Base-by-base conservation (phyloP, 192 early-diverging fungal species). In the Kickxella alabastrina region DNA sequence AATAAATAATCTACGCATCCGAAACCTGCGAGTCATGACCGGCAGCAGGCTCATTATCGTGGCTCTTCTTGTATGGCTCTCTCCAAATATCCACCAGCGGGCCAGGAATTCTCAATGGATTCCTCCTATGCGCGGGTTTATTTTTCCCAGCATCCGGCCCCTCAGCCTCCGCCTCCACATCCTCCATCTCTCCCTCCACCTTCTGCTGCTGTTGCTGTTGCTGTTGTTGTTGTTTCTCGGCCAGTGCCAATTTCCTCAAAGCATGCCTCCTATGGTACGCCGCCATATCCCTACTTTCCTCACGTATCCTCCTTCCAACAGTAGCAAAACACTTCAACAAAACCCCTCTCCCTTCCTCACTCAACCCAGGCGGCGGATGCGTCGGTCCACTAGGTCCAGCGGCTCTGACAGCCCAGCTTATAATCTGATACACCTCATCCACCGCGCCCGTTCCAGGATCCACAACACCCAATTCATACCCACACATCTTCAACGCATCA, bases 401-500 rank as follows among this genome's bases (percentile, higher is more conserved):
- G 21, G 58, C 49, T 49, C 65, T 57, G 32, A 73, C 69, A 0
- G 62, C 23, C 69, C 69, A 73, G n/a, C 62, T 43, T 21, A 73
- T 39, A 37, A 73, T 25, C 24, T 49, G 42, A 18, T 73, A 73
- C 8, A 65, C 43, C 48, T 73, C 57, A 17, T 52, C 42, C 10
- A 73, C 27, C 10, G 53, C 42, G 42, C 34, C 49, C 3, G 52
- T 48, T 0, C 25, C 48, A n/a, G 26, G 27, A 18, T 61, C 48
- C 2, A 35, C 52, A 3, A 56, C 58, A 10, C 49, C 65, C 32
- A 65, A 42, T 41, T 73, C 57, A 23, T 65, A 73, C 7, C 69
- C 62, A n/a, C 69, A 73, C 57, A 73, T 55, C 53, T 65, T 73
- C 27, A 73, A 49, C 48, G 62, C 62, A n/a, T 73, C 69, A 21